Base-by-base conservation (phyloP, 768 basidiomycete genomes). In the Suillus tomentosus region DNA sequence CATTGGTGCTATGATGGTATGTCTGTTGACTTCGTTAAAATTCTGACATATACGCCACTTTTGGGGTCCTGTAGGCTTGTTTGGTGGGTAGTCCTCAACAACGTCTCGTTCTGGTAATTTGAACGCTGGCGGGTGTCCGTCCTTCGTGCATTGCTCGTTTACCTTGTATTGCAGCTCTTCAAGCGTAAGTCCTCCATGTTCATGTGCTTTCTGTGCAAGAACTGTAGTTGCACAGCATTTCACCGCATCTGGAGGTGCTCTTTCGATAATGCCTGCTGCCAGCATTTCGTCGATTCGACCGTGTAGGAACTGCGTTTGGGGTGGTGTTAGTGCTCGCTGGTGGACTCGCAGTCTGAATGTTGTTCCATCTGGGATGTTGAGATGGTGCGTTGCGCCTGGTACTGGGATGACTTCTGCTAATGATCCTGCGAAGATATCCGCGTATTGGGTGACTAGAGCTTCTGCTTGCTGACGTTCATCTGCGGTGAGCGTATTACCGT, bases 381-480 rank as follows among this genome's bases (percentile, higher is more conserved):
- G 60, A 3, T 36, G 31, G 13, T 53, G 36, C 9, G n/a, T 7
- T 15, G 40, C 42, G 1, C 50, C 50, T 10, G 39, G 51, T 0
- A 81, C 75, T 0, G 68, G 65, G 0, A 48, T 48, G 2, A 83
- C 81, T 62, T 84, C 79, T 34, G 72, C 70, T 13, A 82, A 64
- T 0, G 77, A 73, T 3, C 82, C 67, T 3, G 80, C 79, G 59
- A 81, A 83, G 37, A 75, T 68, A 63, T 82, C 79, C 0, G 81
- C 78, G 61, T 7, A 40, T 40, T 14, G 24, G 24, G 24, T 24
- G 24, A 24, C 24, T 2, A 24, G 24, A 24, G 24, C 24, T 24
- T 24, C 24, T 24, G 24, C 24, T 24, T 24, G 24, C 24, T 24
- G 24, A 24, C 24, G 24, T 24, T 24, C 24, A 24, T 24, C 24